Evolutionary conservation across 177 flowering plant species (phyloP).

Genomic region (Vitis hybrid): DNA sequence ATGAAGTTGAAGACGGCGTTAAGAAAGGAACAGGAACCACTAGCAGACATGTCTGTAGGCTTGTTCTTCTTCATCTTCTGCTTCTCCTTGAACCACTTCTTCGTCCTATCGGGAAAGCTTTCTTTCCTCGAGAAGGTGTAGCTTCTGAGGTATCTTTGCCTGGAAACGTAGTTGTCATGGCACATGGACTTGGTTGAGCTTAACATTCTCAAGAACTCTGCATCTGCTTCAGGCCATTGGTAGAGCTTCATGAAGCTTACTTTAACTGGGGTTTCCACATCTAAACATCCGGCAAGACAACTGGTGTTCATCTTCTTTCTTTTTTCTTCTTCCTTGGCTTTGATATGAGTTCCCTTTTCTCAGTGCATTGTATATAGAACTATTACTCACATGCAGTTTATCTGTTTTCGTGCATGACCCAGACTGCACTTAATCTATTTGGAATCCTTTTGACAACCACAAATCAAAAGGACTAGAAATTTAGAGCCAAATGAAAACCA

Average conservation of each 20-base stretch:
- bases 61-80: not conserved
- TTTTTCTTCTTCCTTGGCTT: no score
- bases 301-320: no score
- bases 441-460: no score
- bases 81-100: constrained; percentile 2
- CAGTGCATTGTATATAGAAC: no score
- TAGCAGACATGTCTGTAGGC: not conserved
- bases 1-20: not conserved
- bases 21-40: not conserved
- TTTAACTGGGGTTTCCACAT: not conserved
- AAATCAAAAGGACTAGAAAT: no score
- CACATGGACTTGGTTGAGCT: not conserved
- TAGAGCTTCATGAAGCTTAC: constrained; percentile 30
- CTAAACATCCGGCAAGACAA: not conserved
- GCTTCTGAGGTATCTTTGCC: constrained; percentile 34
- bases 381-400: no score
- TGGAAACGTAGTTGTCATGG: not conserved
- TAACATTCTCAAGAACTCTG: constrained; percentile 23
- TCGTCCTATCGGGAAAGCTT: not conserved
- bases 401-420: no score
- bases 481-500: no score
- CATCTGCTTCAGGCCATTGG: constrained; percentile 34
- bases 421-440: no score
- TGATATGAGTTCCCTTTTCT: no score
- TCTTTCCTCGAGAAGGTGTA: constrained; percentile 8